Evolutionary conservation across 2,329 filamentous ascomycete species (phyloP), one percentile per base, ranked within the genome.

Genomic region (Sporothrix phasma): DNA sequence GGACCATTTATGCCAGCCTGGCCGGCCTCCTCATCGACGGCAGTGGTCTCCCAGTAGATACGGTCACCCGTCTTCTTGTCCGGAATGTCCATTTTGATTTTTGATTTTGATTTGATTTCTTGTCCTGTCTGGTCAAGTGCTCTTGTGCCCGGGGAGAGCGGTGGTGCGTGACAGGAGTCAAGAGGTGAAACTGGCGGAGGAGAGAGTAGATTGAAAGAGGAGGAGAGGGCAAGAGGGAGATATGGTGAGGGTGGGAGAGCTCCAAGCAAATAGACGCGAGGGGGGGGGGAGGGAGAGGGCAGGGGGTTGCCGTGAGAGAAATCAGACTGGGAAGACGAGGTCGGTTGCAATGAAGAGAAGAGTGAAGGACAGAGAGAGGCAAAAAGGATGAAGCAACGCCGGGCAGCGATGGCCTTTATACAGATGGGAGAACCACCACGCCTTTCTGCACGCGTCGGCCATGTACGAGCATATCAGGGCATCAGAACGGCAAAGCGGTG

Each of bases 1-100:
- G 41, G 49, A 24, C 46, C 41, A 15, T 17, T 39, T 54, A 54
- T 54, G 22, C 49, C 29, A 13, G 58, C 53, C 39, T 61, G 54
- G 10, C 49, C 64, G 2, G 62, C 62, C 60, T 67, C 66, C 31
- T 63, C 64, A 6, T 65, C 65, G 31, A 39, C 62, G 29, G 24
- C 54, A 41, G 45, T 34, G 13, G 7, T 19, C 43, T 58, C 65
- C 47, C 62, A 65, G 45, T 51, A 47, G 66, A 66, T 64, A 41
- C 39, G 65, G 43, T 64, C 64, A 7, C 26, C 39, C 15, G 41
- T 26, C 22, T 61, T 63, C 34, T 62, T 62, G 26, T 39, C 3
- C 29, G 62, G 31, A 11, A 46, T 47, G n/a, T 61, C 37, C 64
- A 63, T 65, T 31, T 63, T 34, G 24, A n/a, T 8, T 46, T n/a